Percentiles rank a stretch among this genome's conserved stretches.
Conservation (phyloP, 225 moss, liverwort and hornwort genomes). For the Bryum argenteum region DNA sequence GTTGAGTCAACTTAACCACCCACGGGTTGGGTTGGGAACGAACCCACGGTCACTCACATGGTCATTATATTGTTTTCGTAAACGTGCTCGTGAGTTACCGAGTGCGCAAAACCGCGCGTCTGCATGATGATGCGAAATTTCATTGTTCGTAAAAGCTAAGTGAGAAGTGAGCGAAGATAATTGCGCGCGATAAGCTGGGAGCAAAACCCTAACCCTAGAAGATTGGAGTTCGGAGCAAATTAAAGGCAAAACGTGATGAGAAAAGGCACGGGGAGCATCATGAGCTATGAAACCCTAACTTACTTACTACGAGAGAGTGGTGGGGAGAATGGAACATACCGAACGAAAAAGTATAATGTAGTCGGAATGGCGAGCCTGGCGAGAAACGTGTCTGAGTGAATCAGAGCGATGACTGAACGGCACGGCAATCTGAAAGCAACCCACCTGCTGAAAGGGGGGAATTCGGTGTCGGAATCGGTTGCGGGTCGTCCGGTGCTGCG, state of each 20-base stretch:
- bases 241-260: no score
- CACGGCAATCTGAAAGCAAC: slow-evolving; percentile 9
- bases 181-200: no score
- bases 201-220: not conserved
- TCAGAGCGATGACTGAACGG: slow-evolving; percentile 15
- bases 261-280: no score
- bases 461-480: slow-evolving; percentile 8
- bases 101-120: not conserved
- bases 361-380: no score
- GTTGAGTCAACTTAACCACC: slow-evolving; percentile 5
- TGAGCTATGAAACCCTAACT: no score
- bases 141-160: no score
- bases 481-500: not conserved
- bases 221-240: no score
- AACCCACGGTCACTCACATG: slow-evolving; percentile 9
- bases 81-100: not conserved
- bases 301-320: no score
- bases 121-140: no score
- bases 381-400: not conserved
- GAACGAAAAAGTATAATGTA: not conserved
- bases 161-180: no score
- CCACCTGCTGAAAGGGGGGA: slow-evolving; percentile 16
- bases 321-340: not conserved
- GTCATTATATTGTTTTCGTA: not conserved
- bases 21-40: slow-evolving; percentile 19